Evolutionary conservation across 1,284 basidiomycete species (phyloP), one percentile per base, ranked within the genome.

Genomic region (Ganoderma sp.): DNA sequence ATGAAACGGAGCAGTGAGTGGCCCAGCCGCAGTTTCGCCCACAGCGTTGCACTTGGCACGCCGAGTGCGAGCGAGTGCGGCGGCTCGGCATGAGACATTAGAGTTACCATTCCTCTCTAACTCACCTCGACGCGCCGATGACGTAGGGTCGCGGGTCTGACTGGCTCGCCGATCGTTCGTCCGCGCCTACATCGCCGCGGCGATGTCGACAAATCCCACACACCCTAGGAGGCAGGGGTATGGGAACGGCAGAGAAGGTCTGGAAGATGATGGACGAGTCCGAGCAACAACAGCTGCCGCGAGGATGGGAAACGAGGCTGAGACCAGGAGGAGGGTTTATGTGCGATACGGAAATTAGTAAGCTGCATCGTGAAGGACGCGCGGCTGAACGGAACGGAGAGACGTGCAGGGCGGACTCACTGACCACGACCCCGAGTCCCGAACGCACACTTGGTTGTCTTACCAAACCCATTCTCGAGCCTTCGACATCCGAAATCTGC

Each of bases 401-500:
- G 58, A 54, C 28, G 57, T 19, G 52, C 32, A 45, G 54, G 60
- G 37, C 48, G 64, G 37, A 39, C 37, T 39, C 37, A 39, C 32
- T 45, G 57, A 42, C 50, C 61, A 65, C 64, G 45, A 62, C 54
- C 62, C 64, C 57, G 69, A 63, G 60, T 56, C 61, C 64, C 61
- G 62, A 64, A 58, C 42, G 39, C 37, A 19, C 61, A 60, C 59
- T 42, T 42, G 42, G 41, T 41, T 64, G 67, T 64, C 71, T 70
- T 72, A 70, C 69, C 64, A 66, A 70, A 68, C 69, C 22, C 64
- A 22, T 73, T 73, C 69, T 69, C 67, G 71, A 73, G 61, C 67
- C 62, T 75, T 75, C 74, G 63, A 70, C 68, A 61, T 67, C 75
- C 73, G 75, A 75, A 56, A 69, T 69, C 67, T 71, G 69, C 74